Evolutionary conservation across 805 yeast genomes (phyloP), one percentile per base, ranked within the genome.

Genomic region (Starmerella tilneyi): DNA sequence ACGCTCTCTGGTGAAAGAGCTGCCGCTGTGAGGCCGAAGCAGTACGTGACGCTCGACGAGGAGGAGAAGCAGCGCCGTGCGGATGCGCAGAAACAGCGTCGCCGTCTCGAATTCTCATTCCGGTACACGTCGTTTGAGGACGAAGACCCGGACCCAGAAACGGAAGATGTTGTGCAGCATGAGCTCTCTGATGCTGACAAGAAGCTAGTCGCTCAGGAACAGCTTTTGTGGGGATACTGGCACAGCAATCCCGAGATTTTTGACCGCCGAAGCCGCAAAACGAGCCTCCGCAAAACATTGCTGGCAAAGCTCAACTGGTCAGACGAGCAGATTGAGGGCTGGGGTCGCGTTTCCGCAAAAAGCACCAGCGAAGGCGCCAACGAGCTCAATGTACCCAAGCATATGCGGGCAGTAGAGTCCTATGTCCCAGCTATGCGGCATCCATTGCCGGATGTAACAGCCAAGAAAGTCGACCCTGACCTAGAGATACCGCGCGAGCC

Each of bases 291-390:
- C 43, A 63, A 66, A 26, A 71, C 69, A 21, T 64, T 84, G 58
- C 74, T 71, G 51, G 53, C 60, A 5, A 67, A 68, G 30, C 72
- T 79, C 0, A 68, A 68, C 1, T 85, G 94, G 95, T 69, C 86
- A 0, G 88, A 86, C 61, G 95, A 85, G 57, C 94, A 84, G 59
- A 76, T 89, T 39, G 96, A 88, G 68, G 94, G 95, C 0, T 89
- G 96, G 96, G 80, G 81, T 1, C 66, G 81, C 45, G 81, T 82
- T 2, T 31, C 41, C 3, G 52, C 49, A 20, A 3, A 15, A 5
- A 17, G 30, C 21, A 15, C 15, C 21, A 9, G 2, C 5, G 9
- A 26, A 8, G 41, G 44, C 13, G 23, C 38, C 9, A 11, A 29
- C 5, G 27, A 9, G n/a, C 5, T 27, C 28, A n/a, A 31, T 8